Conservation (phyloP, 768 basidiomycete genomes). For the Naematelia aurantialba region DNA sequence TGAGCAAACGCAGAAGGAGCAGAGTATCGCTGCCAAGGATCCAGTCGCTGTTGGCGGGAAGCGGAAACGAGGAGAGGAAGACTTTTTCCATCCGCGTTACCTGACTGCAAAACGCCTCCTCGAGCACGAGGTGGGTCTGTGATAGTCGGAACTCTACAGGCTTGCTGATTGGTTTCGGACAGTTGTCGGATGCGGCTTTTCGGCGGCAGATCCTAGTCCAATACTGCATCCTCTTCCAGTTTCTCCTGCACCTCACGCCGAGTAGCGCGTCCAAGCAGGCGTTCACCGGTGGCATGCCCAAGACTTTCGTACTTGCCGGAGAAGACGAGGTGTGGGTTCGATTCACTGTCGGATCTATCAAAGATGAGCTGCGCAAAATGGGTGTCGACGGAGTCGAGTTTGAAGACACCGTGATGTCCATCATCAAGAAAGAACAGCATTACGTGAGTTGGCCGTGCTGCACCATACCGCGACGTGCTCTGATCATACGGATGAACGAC, state of each 20-base stretch:
- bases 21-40: slow-evolving; percentile 35
- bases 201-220: slow-evolving; percentile 45
- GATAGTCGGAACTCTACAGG: neutral
- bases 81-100: slow-evolving; percentile 42
- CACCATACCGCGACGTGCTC: neutral
- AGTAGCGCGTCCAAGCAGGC: slow-evolving; percentile 38
- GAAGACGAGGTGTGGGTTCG: slow-evolving; percentile 41
- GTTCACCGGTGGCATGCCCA: slow-evolving; percentile 44
- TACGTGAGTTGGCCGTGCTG: slow-evolving; percentile 40
- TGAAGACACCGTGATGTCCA: slow-evolving; percentile 38
- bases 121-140: slow-evolving; percentile 40
- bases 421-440: slow-evolving; percentile 36
- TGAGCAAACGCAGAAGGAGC: slow-evolving; percentile 35
- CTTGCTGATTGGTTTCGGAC: neutral
- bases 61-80: slow-evolving; percentile 24
- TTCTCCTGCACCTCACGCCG: slow-evolving; percentile 42
- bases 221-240: slow-evolving; percentile 47
- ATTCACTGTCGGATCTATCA: slow-evolving; percentile 22
- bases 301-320: slow-evolving; percentile 32
- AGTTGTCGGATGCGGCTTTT: slow-evolving; percentile 44
- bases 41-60: slow-evolving; percentile 20
- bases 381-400: slow-evolving; percentile 29
- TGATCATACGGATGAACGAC: neutral
- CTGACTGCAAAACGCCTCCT: slow-evolving; percentile 38
- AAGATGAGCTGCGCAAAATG: slow-evolving; percentile 39